These are phyloP conservation scores for Dimargaris cristalligena DNA, from an alignment of 192 early-diverging fungal species.

Conservation along the genomic window DNA sequence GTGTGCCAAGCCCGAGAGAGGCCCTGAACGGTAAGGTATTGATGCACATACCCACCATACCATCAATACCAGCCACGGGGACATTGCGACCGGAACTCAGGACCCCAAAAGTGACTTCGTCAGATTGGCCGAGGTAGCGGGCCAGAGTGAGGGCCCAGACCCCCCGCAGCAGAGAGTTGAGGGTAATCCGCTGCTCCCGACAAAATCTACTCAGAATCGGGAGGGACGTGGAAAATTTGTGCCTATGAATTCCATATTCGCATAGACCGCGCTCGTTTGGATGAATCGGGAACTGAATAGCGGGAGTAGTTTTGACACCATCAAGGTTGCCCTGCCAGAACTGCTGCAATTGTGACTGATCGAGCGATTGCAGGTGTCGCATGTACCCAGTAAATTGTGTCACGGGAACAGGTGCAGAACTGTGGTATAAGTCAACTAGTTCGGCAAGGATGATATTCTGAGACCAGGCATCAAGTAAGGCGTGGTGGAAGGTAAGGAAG, in stretches of 20 bases:
- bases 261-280: neutral
- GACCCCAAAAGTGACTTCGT: slow-evolving; percentile 5
- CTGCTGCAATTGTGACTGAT: neutral
- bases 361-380: neutral
- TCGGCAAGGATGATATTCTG: neutral
- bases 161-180: slow-evolving; percentile 2
- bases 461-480: neutral
- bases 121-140: neutral
- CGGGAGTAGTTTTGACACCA: neutral
- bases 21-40: slow-evolving; percentile 8
- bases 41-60: slow-evolving; percentile 6
- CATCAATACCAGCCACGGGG: neutral
- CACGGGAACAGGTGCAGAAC: neutral
- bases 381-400: neutral
- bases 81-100: slow-evolving; percentile 2
- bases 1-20: neutral
- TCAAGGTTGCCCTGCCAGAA: neutral
- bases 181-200: neutral
- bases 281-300: neutral
- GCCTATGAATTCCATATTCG: too few relatives aligned
- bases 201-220: neutral
- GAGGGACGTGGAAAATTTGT: neutral
- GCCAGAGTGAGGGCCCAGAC: neutral
- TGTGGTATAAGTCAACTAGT: neutral
- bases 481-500: neutral